phyloP scores from a whole-genome alignment of 2,329 filamentous ascomycete genomes.

The Emergomyces pasteurianus region DNA sequence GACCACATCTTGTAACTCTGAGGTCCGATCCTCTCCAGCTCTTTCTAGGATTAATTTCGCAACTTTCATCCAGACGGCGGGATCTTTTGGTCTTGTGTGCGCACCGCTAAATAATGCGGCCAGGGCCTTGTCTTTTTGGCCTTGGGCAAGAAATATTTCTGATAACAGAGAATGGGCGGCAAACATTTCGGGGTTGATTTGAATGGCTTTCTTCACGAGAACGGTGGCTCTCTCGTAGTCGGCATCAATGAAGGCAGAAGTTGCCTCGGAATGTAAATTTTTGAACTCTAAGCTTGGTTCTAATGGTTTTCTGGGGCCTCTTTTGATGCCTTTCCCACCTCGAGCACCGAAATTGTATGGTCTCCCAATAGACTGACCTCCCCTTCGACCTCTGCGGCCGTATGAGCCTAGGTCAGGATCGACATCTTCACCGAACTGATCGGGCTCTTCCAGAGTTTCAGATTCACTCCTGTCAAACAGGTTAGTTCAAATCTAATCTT shows the following conservation, averaged over 20 bases:
- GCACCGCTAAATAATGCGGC: conserved; percentile 47
- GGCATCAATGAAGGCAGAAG: conserved; percentile 37
- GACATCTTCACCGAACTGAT: background rate
- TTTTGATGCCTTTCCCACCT: conserved; percentile 26
- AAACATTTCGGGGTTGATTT: conserved; percentile 51
- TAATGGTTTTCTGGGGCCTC: conserved; percentile 34
- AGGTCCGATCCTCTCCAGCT: conserved; percentile 33
- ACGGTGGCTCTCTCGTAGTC: conserved; percentile 34
- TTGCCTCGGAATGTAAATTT: conserved; percentile 35
- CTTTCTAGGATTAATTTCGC: conserved; percentile 43
- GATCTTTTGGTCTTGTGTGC: conserved; percentile 43
- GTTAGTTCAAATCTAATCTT: background rate
- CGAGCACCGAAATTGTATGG: conserved; percentile 10
- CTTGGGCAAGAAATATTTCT: conserved; percentile 45
- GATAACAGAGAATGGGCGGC: conserved; percentile 49
- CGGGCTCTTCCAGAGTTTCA: background rate
- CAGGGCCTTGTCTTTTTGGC: conserved; percentile 45
- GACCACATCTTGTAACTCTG: conserved; percentile 36
- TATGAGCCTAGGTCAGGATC: conserved; percentile 4
- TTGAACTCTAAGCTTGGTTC: conserved; percentile 40
- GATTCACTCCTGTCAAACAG: background rate
- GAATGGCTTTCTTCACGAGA: conserved; percentile 38
- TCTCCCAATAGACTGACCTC: conserved; percentile 8
- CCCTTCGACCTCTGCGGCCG: conserved; percentile 9
- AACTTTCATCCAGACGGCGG: conserved; percentile 46